Evolutionary conservation across 1,284 basidiomycete genomes (phyloP).

Genomic region (Stereum hirsutum): DNA sequence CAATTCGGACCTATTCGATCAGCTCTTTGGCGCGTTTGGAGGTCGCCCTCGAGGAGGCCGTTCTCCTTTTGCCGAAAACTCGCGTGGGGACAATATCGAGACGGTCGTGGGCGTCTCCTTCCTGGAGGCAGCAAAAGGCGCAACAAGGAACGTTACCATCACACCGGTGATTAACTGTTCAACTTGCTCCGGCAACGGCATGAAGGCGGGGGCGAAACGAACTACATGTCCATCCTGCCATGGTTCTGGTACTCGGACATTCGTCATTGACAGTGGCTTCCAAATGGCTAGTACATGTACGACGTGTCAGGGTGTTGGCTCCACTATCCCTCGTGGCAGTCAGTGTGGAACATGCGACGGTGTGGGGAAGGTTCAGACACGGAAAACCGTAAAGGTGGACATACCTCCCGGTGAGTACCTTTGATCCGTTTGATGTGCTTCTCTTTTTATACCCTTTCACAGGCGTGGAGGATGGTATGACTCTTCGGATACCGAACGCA

Average conservation of each 20-base stretch:
- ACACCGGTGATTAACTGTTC: conserved; percentile 81
- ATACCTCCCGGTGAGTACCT: conserved; percentile 70
- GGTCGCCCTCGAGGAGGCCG: conserved; percentile 35
- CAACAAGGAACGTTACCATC: conserved; percentile 70
- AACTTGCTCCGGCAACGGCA: conserved; percentile 80
- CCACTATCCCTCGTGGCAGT: conserved; percentile 69
- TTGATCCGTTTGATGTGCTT: conserved; percentile 7
- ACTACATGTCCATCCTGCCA: conserved; percentile 76
- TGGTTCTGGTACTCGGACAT: conserved; percentile 85
- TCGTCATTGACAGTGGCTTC: conserved; percentile 91
- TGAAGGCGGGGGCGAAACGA: conserved; percentile 84
- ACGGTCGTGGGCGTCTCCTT: conserved; percentile 74
- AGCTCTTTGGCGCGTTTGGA: conserved; percentile 72
- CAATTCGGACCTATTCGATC: conserved; percentile 87
- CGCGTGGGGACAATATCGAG: conserved; percentile 83
- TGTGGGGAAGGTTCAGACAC: conserved; percentile 79
- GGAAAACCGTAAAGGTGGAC: conserved; percentile 75
- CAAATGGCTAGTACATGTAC: conserved; percentile 94
- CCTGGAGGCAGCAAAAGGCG: conserved; percentile 90
- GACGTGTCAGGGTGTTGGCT: conserved; percentile 80
- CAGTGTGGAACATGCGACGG: conserved; percentile 82
- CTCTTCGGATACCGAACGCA: conserved; percentile 73
- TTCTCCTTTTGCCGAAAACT: conserved; percentile 38
- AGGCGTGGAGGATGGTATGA: conserved; percentile 98
- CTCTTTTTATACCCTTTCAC: conserved; percentile 12